Evolutionary conservation across 2,329 filamentous ascomycete species (phyloP), one percentile per base, ranked within the genome.

Genomic region (Calonectria multiphialidica): DNA sequence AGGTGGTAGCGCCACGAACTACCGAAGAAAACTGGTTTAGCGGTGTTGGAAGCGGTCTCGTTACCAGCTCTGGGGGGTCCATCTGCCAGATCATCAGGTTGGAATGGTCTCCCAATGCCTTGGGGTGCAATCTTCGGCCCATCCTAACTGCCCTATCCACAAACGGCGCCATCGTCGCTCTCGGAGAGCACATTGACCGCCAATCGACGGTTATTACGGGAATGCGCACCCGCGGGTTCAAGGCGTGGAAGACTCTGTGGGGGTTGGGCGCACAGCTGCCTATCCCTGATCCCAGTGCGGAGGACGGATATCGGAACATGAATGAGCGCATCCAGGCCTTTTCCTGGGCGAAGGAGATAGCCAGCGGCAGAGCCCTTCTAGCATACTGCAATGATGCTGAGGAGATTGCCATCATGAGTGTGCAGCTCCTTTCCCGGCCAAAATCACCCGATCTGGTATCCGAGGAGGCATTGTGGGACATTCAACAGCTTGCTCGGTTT

Each of bases 61-160:
- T 90, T 44, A 87, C 87, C 0, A 85, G 85, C 18, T 84, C 85
- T 2, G 89, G 88, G 5, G 82, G 81, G 7, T 87, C 87, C 4
- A 83, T 91, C 76, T 90, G 89, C 73, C 89, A 91, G 75, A 85
- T 89, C 18, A 85, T 90, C 16, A 81, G 84, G 10, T 74, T 91
- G 23, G 87, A 85, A 59, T 92, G 90, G 90, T 91, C 89, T n/a
- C 89, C 90, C 0, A 82, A 81, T n/a, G 88, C 88, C 2, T 80
- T 92, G n/a, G 90, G 90, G 1, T 85, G 86, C 47, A 90, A 90
- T 76, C 79, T 85, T 9, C 84, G 90, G 1, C 86, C 89, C 1
- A 85, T 90, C 6, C 81, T 92, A 40, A 85, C 83, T 16, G 87
- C 88, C 5, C 79, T 91, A 73, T 87, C 87, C 1, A 88, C 87